These are phyloP conservation scores for Claviceps cyperi DNA, from an alignment of 2,329 filamentous ascomycete species.

Conservation along the genomic window DNA sequence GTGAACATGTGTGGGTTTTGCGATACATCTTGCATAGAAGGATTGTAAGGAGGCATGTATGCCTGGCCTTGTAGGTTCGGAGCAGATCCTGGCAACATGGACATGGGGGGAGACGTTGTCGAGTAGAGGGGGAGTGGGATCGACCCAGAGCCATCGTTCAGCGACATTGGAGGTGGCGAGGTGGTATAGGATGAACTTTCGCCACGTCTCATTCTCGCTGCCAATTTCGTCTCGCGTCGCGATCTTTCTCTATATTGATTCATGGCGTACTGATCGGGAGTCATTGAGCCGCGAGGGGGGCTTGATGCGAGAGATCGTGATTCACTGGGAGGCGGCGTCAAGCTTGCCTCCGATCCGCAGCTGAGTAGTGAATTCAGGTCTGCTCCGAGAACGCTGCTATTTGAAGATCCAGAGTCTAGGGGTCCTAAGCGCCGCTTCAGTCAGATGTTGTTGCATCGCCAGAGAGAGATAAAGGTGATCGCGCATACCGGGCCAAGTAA, in stretches of 20 bases:
- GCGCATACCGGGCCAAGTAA: slow-evolving; percentile 33
- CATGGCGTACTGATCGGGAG: slow-evolving; percentile 45
- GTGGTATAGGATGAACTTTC: slow-evolving; percentile 31
- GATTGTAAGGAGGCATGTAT: slow-evolving; percentile 37
- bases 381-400: slow-evolving; percentile 25
- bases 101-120: slow-evolving; percentile 31
- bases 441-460: not conserved
- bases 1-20: slow-evolving; percentile 20
- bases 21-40: slow-evolving; percentile 30
- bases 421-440: slow-evolving; percentile 11
- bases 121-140: slow-evolving; percentile 36
- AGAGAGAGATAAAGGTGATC: slow-evolving; percentile 4
- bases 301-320: slow-evolving; percentile 42
- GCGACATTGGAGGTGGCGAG: slow-evolving; percentile 20
- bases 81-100: slow-evolving; percentile 35
- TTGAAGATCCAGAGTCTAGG: slow-evolving; percentile 21
- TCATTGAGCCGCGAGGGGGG: slow-evolving; percentile 38
- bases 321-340: slow-evolving; percentile 31
- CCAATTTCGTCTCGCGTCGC: slow-evolving; percentile 42
- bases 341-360: slow-evolving; percentile 31
- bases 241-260: slow-evolving; percentile 46
- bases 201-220: slow-evolving; percentile 34
- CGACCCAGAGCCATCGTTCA: slow-evolving; percentile 26
- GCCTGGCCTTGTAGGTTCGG: slow-evolving; percentile 26
- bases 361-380: slow-evolving; percentile 31